Evolutionary conservation across 108 stramenopile genomes (phyloP).

Genomic region (Cyclotella baltica): DNA sequence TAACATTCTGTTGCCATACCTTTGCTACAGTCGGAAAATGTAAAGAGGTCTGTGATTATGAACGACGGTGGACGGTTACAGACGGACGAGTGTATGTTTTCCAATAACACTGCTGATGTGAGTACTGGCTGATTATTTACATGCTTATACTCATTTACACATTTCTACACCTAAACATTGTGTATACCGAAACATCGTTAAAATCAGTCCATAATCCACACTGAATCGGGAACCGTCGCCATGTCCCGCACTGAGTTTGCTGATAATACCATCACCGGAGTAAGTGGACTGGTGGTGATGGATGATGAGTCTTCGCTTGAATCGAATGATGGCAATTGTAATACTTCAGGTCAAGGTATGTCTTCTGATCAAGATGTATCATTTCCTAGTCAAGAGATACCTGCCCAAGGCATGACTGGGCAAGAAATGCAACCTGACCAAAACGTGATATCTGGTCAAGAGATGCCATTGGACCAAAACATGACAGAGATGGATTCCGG

Average conservation of each 20-base stretch:
- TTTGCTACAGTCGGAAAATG: constrained; percentile 2
- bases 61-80: constrained; percentile 41
- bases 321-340: constrained; percentile 32
- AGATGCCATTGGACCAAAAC: too few species aligned
- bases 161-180: too few species aligned
- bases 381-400: too few species aligned
- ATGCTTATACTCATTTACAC: background rate
- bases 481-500: too few species aligned
- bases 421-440: too few species aligned
- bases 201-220: constrained; percentile 24
- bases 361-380: too few species aligned
- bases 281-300: constrained; percentile 18
- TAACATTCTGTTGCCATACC: background rate
- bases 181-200: too few species aligned
- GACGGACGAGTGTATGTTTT: constrained; percentile 15
- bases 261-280: constrained; percentile 22
- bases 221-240: constrained; percentile 33
- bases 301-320: constrained; percentile 30
- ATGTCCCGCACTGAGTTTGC: constrained; percentile 36
- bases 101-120: constrained; percentile 37
- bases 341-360: constrained; percentile 1
- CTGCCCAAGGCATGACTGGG: too few species aligned
- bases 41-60: constrained; percentile 33
- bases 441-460: too few species aligned
- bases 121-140: background rate